phyloP scores from a whole-genome alignment of 768 basidiomycete genomes.

The Tulasnella calospora region DNA sequence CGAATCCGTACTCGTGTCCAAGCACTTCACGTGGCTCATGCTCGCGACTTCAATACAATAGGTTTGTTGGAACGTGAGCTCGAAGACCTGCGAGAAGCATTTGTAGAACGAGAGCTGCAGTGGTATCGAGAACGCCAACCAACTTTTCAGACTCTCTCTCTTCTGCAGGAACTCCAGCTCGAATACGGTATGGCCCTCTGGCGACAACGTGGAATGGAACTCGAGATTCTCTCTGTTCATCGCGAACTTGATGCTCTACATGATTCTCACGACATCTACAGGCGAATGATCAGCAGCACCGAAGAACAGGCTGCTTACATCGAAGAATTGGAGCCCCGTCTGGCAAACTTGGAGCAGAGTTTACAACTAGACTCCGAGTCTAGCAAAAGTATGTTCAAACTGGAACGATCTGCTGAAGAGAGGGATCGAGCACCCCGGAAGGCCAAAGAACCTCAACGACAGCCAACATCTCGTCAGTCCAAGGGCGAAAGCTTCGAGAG shows the following conservation, averaged over 20 bases:
- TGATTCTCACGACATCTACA: not conserved
- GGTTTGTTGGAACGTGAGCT: not conserved
- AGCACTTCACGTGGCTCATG: not conserved
- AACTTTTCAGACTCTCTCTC: not conserved
- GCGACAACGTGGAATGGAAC: constrained; percentile 10
- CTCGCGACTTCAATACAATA: not conserved
- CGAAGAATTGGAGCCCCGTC: not conserved
- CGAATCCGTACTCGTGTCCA: constrained; percentile 4
- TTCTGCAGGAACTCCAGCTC: constrained; percentile 1
- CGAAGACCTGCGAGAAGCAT: constrained; percentile 5
- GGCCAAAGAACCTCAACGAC: not conserved
- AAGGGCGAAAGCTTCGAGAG: not conserved
- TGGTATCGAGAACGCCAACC: constrained; percentile 8
- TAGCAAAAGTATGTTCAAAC: not conserved
- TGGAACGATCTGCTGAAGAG: not conserved
- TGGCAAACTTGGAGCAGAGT: not conserved
- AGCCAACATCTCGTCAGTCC: not conserved
- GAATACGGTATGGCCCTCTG: constrained; percentile 14
- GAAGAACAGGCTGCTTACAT: not conserved
- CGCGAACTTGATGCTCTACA: not conserved
- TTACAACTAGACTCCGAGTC: not conserved
- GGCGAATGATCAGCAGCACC: not conserved
- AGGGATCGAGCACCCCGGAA: not conserved
- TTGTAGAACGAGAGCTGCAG: constrained; percentile 3
- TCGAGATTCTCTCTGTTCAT: constrained; percentile 4